Conservation (phyloP, 2,329 filamentous ascomycete genomes). For the Talaromyces sp. region DNA sequence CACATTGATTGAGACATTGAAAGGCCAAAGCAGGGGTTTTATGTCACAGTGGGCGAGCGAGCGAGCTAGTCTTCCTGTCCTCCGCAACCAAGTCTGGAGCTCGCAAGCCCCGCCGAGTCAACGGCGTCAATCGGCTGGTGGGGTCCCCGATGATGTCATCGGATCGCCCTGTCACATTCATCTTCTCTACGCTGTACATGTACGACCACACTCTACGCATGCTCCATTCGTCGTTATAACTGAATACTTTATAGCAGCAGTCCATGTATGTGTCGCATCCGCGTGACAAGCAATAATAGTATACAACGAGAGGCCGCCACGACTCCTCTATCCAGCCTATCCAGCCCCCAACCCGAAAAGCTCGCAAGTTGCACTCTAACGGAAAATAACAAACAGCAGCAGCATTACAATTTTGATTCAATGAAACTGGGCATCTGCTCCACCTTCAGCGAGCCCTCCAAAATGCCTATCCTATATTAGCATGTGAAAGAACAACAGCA, state of each 20-base stretch:
- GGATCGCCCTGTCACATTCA: not conserved
- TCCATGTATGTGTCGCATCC: not conserved
- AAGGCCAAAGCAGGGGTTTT: not conserved
- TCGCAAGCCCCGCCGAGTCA: not conserved
- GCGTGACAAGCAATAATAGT: not conserved
- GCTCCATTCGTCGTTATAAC: not conserved
- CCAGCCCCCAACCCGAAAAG: not conserved
- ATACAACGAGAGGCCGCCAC: not conserved
- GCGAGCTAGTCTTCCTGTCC: not conserved
- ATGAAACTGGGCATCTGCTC: slow-evolving; percentile 75
- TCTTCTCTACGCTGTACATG: not conserved
- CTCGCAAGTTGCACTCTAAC: not conserved
- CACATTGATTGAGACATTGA: not conserved
- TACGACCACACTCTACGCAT: not conserved
- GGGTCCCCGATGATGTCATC: not conserved
- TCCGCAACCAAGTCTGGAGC: not conserved
- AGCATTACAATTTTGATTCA: slow-evolving; percentile 21
- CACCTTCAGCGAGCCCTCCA: slow-evolving; percentile 70
- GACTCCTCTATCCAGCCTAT: not conserved
- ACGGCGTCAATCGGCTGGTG: not conserved
- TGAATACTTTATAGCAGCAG: not conserved
- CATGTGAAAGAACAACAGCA: slow-evolving; percentile 5
- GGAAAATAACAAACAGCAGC: not conserved
- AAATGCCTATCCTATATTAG: slow-evolving; percentile 52
- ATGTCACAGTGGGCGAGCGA: not conserved